Evolutionary conservation across 331 rosid genomes (phyloP).

Genomic region (Prunus yedoensis): DNA sequence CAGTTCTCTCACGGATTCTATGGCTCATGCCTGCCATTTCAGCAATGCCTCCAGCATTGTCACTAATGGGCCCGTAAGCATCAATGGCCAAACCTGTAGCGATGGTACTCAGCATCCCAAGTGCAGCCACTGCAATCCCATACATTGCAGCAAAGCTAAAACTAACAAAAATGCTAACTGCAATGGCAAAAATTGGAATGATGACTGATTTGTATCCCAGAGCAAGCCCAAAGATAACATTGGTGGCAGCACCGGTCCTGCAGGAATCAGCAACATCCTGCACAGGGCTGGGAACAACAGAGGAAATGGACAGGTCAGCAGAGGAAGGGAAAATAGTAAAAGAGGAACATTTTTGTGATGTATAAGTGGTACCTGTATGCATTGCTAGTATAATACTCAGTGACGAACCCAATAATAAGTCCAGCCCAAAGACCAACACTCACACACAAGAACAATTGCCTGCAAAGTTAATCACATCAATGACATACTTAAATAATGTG

Average conservation of each 20-base stretch:
- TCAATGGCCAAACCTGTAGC: slow-evolving; percentile 83
- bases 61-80: slow-evolving; percentile 83
- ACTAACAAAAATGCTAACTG: slow-evolving; percentile 72
- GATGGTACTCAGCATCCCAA: slow-evolving; percentile 79
- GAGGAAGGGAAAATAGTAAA: background rate
- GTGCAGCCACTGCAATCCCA: slow-evolving; percentile 76
- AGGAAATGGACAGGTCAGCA: slow-evolving; percentile 13
- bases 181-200: slow-evolving; percentile 73
- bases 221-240: slow-evolving; percentile 87
- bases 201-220: slow-evolving; percentile 77
- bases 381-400: slow-evolving; percentile 79
- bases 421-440: slow-evolving; percentile 88
- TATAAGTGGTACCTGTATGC: slow-evolving; percentile 60
- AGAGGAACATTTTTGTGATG: slow-evolving; percentile 2
- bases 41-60: slow-evolving; percentile 85
- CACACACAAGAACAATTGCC: slow-evolving; percentile 81
- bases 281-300: slow-evolving; percentile 54
- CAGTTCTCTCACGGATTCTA: slow-evolving; percentile 83
- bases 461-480: slow-evolving; percentile 25
- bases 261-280: slow-evolving; percentile 93
- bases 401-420: slow-evolving; percentile 77
- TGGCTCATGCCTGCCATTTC: slow-evolving; percentile 94
- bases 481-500: background rate
- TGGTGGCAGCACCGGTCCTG: slow-evolving; percentile 86
- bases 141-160: slow-evolving; percentile 81